phyloP scores from a whole-genome alignment of 2,329 filamentous ascomycete species.

The Colletotrichum sublineola region DNA sequence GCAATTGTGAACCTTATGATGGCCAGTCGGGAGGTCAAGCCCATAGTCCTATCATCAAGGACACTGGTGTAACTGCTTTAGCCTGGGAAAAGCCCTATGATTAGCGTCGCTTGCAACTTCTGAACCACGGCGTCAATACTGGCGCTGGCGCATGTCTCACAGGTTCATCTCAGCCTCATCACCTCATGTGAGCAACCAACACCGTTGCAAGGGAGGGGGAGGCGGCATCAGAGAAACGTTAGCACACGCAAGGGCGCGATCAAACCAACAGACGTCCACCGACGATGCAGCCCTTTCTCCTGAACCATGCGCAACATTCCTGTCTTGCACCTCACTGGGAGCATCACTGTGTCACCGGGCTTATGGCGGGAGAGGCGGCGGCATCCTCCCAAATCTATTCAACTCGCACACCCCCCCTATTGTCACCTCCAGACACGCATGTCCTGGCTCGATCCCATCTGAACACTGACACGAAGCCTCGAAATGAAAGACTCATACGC shows the following conservation, averaged over 20 bases:
- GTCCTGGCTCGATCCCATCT: neutral
- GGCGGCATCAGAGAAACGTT: neutral
- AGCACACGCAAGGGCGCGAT: slow-evolving; percentile 11
- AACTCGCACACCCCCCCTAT: neutral
- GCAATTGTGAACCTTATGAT: neutral
- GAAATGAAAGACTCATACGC: neutral
- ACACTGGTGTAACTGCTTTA: too few relatives aligned
- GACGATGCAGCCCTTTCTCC: neutral
- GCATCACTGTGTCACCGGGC: neutral
- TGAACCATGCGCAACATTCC: neutral
- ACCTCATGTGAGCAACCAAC: neutral
- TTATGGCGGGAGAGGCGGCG: slow-evolving; percentile 7
- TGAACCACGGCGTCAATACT: neutral
- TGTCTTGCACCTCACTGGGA: neutral
- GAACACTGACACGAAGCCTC: neutral
- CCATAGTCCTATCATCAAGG: neutral
- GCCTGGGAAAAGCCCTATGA: neutral
- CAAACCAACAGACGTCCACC: neutral
- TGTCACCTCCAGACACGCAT: neutral
- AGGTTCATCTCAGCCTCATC: neutral
- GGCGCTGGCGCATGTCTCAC: slow-evolving; percentile 9
- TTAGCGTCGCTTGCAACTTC: too few relatives aligned
- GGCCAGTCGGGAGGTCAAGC: neutral
- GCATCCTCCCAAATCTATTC: slow-evolving; percentile 14
- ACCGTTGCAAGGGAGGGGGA: slow-evolving; percentile 26